Conservation (phyloP, 352 stramenopile species). For the Globisporangium recalcitrans region DNA sequence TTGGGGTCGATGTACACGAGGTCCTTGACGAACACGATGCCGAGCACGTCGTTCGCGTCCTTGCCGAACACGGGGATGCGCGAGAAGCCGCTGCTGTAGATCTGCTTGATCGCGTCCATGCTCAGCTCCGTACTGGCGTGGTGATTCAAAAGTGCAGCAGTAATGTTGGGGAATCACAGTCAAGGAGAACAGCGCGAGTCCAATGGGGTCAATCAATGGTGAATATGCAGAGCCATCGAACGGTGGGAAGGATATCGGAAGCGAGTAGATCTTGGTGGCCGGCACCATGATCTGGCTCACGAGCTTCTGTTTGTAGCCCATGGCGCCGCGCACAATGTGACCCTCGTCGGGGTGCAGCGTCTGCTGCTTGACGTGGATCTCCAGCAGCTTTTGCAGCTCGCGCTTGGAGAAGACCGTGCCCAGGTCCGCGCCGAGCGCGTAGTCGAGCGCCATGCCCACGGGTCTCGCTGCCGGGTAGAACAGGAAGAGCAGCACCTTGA, state of each 20-base stretch:
- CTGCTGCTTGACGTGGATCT: conserved; percentile 93
- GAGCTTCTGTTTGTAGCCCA: conserved; percentile 70
- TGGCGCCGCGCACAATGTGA: conserved; percentile 92
- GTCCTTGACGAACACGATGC: conserved; percentile 94
- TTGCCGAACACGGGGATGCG: conserved; percentile 95
- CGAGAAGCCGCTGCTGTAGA: conserved; percentile 91
- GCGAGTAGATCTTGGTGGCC: conserved; percentile 67
- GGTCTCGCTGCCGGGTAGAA: conserved; percentile 90
- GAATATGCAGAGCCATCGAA: neutral
- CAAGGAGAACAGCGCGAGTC: neutral
- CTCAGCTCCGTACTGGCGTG: conserved; percentile 46
- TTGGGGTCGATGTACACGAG: conserved; percentile 81
- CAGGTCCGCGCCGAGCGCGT: conserved; percentile 89
- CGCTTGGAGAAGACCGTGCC: conserved; percentile 92
- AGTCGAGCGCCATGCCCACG: conserved; percentile 90
- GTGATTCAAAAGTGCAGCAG: conserved; percentile 22
- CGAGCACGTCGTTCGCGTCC: conserved; percentile 94
- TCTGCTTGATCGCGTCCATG: conserved; percentile 57
- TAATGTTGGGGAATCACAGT: conserved; percentile 17
- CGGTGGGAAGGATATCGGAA: conserved; percentile 54
- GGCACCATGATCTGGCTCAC: conserved; percentile 92
- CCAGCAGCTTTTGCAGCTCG: conserved; percentile 94
- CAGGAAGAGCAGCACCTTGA: conserved; percentile 91
- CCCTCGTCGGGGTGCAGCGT: conserved; percentile 91
- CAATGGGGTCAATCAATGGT: neutral